Conservation (phyloP, 2,329 filamentous ascomycete genomes). For the Fusarium floridanum region DNA sequence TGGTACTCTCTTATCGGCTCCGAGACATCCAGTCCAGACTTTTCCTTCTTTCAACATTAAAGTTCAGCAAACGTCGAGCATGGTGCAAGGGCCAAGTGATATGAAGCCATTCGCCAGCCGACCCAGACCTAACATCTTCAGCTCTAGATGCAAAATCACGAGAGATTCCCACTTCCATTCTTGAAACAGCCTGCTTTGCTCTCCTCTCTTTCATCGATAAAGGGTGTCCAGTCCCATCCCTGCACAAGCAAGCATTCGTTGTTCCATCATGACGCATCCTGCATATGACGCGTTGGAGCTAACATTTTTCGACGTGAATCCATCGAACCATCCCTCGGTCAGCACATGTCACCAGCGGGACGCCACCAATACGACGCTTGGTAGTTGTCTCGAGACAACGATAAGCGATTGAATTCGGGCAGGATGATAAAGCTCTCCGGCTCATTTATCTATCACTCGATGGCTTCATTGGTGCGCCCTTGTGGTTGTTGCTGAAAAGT, state of each 20-base stretch:
- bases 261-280: conserved; percentile 1
- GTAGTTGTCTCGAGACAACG: background rate
- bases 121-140: background rate
- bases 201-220: background rate
- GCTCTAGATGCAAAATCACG: background rate
- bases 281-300: background rate
- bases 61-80: background rate
- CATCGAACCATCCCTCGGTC: background rate
- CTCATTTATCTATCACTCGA: background rate
- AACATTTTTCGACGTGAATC: background rate
- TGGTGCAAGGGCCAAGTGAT: background rate
- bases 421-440: background rate
- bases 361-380: background rate
- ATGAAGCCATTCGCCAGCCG: background rate
- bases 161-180: background rate
- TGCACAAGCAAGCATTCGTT: background rate
- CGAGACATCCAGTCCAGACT: background rate
- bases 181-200: background rate
- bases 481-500: background rate
- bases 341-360: background rate
- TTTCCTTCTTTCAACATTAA: background rate
- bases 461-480: background rate
- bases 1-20: background rate
- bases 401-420: background rate
- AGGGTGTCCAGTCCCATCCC: background rate